Base-by-base conservation (phyloP, 2,329 filamentous ascomycete genomes). In the Xylariaceae sp. region DNA sequence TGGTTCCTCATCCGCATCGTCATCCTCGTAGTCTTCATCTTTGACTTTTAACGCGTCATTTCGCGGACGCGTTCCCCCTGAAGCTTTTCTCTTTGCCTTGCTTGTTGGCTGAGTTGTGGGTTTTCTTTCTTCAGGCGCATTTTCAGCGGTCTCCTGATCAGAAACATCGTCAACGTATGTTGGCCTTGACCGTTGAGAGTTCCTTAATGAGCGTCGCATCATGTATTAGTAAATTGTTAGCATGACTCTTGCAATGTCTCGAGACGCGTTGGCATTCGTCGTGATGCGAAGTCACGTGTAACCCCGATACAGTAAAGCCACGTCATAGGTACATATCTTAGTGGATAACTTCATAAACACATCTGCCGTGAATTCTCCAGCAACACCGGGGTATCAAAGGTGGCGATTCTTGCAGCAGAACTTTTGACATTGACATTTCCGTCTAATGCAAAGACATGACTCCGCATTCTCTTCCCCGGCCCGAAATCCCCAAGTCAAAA, bases 181-280 rank as follows among this genome's bases (percentile, higher is more conserved):
- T 18, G 61, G 42, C 23, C 18, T 55, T 15, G 49, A 56, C 10
- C 63, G 62, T 35, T 55, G 58, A 4, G 50, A 53, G n/a, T 62
- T 62, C 58, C 69, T 66, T 10, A 58, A 61, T 23, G 69, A 69
- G 45, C 69, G 69, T 58, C 67, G 66, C 69, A 71, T 71, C 7
- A n/a, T 64, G 57, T 35, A 55, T 50, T n/a, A 55, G n/a, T 44
- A 53, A 44, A 52, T 4, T 15, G 6, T 2, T 8, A 51, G 34
- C 15, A 23, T 49, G 11, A 42, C 18, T 51, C 18, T 42, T 47
- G 47, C 13, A 11, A 15, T 1, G 37, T 48, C 13, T 45, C n/a
- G 11, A 45, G 39, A 30, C 18, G 51, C 18, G 23, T 34, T 37
- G 15, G 5, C 13, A 49, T 49, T 30, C n/a, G 34, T 52, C 7